These are phyloP conservation scores for Erucastrum elatum DNA, from an alignment of 345 rosid genomes.

Conservation along the genomic window DNA sequence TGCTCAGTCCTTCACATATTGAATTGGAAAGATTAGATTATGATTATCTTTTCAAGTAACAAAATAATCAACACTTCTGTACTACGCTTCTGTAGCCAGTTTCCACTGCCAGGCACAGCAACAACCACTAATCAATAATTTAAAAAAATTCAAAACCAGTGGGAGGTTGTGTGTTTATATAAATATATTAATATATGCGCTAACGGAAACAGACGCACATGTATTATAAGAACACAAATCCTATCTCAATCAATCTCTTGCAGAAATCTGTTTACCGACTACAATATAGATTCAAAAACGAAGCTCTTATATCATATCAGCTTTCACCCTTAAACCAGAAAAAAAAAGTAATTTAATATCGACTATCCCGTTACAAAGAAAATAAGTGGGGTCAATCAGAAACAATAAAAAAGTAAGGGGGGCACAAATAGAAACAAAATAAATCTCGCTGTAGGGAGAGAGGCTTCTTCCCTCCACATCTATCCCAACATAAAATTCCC, in stretches of 20 bases:
- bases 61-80: background rate
- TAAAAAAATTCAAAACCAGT: background rate
- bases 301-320: constrained; percentile 14
- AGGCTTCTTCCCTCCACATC: constrained; percentile 75
- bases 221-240: constrained; percentile 13
- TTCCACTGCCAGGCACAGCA: constrained; percentile 3
- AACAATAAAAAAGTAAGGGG: constrained; percentile 18
- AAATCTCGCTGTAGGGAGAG: constrained; percentile 16
- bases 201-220: constrained; percentile 41
- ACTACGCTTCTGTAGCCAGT: constrained; percentile 11
- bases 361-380: constrained; percentile 18
- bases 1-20: background rate
- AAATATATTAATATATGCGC: background rate
- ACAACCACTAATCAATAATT: constrained; percentile 17
- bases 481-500: constrained; percentile 71
- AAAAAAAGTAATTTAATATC: background rate
- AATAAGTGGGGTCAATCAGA: constrained; percentile 33
- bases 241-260: constrained; percentile 18
- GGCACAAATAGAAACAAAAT: constrained; percentile 34
- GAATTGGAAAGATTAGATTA: background rate
- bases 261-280: constrained; percentile 38
- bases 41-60: background rate
- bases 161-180: background rate
- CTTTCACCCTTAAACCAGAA: background rate
- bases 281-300: constrained; percentile 11